phyloP scores from a whole-genome alignment of 306 rosid species.

The Trifolium repens region DNA sequence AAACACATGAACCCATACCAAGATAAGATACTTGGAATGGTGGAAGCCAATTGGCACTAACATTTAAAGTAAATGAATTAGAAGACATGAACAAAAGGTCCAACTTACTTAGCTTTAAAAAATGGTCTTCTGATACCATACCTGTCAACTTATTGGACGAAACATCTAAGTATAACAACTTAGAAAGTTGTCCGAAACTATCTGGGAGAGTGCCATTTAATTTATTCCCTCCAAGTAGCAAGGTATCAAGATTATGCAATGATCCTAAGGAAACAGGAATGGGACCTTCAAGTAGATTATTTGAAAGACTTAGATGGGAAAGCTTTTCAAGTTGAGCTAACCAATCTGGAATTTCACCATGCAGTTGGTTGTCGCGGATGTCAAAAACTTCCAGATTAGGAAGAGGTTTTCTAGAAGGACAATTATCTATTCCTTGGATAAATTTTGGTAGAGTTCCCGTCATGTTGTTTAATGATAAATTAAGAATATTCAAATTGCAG shows the following conservation, averaged over 20 bases:
- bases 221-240: slow-evolving; percentile 37
- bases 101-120: slow-evolving; percentile 40
- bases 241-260: slow-evolving; percentile 33
- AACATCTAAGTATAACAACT: slow-evolving; percentile 38
- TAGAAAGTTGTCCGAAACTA: slow-evolving; percentile 54
- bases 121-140: slow-evolving; percentile 47
- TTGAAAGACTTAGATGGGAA: neutral
- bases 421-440: slow-evolving; percentile 41
- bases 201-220: slow-evolving; percentile 54
- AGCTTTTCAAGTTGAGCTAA: slow-evolving; percentile 46
- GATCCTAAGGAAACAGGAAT: slow-evolving; percentile 47
- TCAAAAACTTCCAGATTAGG: slow-evolving; percentile 19
- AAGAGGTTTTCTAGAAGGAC: slow-evolving; percentile 34
- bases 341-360: slow-evolving; percentile 53
- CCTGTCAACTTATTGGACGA: slow-evolving; percentile 55
- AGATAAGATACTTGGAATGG: slow-evolving; percentile 39
- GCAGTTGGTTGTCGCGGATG: slow-evolving; percentile 37
- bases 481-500: slow-evolving; percentile 1
- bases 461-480: slow-evolving; percentile 39
- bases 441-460: slow-evolving; percentile 46
- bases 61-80: slow-evolving; percentile 48
- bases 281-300: slow-evolving; percentile 48
- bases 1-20: slow-evolving; percentile 47
- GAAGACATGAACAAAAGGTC: slow-evolving; percentile 8
- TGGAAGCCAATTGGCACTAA: slow-evolving; percentile 50